Conservation (phyloP, 805 yeast species). For the Priceomyces carsonii region DNA sequence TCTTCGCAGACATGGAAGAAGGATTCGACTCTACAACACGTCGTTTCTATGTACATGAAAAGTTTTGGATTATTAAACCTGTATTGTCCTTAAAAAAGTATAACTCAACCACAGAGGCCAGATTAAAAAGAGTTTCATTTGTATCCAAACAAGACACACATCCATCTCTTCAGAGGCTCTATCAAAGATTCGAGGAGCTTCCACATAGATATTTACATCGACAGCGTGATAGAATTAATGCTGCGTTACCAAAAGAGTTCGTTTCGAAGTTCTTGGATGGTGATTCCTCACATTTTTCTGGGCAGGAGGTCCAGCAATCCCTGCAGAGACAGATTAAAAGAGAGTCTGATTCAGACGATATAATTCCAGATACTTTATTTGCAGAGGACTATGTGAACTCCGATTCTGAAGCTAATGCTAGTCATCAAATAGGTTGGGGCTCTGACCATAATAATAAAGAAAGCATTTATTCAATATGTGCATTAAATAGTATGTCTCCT, state of each 20-base stretch:
- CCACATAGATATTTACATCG: slow-evolving; percentile 1
- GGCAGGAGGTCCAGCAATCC: not conserved
- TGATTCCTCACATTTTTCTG: slow-evolving; percentile 1
- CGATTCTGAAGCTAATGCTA: not conserved
- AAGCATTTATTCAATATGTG: not conserved
- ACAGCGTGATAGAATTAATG: not conserved
- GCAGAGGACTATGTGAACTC: slow-evolving; percentile 10
- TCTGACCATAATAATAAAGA: too few species aligned
- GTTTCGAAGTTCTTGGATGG: not conserved
- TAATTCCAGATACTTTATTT: slow-evolving; percentile 11
- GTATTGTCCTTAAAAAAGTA: slow-evolving; percentile 11
- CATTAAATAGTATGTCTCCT: too few species aligned
- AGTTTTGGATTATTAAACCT: slow-evolving; percentile 10
- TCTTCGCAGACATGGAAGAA: slow-evolving; percentile 6
- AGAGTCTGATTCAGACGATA: slow-evolving; percentile 5
- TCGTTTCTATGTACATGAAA: slow-evolving; percentile 6
- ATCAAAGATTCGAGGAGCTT: not conserved
- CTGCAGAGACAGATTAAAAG: slow-evolving; percentile 3
- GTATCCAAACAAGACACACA: not conserved
- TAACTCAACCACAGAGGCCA: slow-evolving; percentile 13
- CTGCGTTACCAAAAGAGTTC: not conserved
- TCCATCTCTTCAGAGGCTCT: not conserved
- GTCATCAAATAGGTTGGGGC: not conserved
- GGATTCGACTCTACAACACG: slow-evolving; percentile 2
- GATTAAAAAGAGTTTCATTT: slow-evolving; percentile 5